Conservation (phyloP, 2,329 filamentous ascomycete species). For the Xylaria hypoxylon region DNA sequence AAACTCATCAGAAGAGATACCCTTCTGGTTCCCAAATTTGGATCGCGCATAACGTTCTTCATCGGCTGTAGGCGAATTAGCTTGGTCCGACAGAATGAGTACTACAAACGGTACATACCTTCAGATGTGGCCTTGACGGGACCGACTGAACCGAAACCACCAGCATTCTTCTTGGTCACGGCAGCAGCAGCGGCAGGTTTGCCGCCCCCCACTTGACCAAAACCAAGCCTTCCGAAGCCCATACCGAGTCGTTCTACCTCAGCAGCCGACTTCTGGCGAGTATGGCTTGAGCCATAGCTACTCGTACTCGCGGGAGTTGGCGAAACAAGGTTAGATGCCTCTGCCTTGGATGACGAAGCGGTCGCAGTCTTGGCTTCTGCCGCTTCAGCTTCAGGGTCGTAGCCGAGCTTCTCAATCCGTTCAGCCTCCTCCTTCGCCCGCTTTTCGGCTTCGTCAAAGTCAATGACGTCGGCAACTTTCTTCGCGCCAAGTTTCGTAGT, state of each 20-base stretch:
- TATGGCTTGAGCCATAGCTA: slow-evolving; percentile 72
- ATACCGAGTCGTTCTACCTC: slow-evolving; percentile 92
- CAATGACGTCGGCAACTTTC: slow-evolving; percentile 87
- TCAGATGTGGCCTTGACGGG: slow-evolving; percentile 76
- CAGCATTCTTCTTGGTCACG: slow-evolving; percentile 77
- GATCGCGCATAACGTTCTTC: slow-evolving; percentile 83
- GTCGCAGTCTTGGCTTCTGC: slow-evolving; percentile 58
- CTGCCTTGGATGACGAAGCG: slow-evolving; percentile 51
- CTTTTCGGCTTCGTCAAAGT: slow-evolving; percentile 97
- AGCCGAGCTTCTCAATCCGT: slow-evolving; percentile 93
- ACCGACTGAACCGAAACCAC: slow-evolving; percentile 86
- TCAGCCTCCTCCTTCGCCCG: slow-evolving; percentile 98
- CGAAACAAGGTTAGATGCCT: slow-evolving; percentile 72
- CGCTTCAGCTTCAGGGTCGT: slow-evolving; percentile 90
- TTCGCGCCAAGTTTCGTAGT: slow-evolving; percentile 88
- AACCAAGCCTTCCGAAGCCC: slow-evolving; percentile 86
- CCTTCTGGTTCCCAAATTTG: slow-evolving; percentile 94
- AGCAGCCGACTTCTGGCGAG: slow-evolving; percentile 72
- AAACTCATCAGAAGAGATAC: slow-evolving; percentile 97
- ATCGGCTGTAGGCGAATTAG: slow-evolving; percentile 66
- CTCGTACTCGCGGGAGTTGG: slow-evolving; percentile 81
- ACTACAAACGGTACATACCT: slow-evolving; percentile 62
- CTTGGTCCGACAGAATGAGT: slow-evolving; percentile 8
- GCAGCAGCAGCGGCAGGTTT: slow-evolving; percentile 68
- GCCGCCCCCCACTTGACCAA: slow-evolving; percentile 81